Evolutionary conservation across 805 yeast genomes (phyloP), one percentile per base, ranked within the genome.

Genomic region (Ogataea nakhonphanomensis): DNA sequence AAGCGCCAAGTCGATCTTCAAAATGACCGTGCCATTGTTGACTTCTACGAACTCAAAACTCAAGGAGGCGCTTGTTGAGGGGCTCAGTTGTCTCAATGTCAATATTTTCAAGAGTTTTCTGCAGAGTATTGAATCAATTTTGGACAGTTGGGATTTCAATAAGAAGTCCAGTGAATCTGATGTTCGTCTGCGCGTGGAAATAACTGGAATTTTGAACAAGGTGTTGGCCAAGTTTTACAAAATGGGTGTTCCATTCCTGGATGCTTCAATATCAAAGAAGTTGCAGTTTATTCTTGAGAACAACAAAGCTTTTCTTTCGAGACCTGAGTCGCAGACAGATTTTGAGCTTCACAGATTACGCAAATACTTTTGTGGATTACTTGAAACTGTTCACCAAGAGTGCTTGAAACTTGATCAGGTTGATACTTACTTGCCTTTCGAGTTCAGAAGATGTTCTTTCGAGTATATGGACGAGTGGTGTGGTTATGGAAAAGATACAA

Each of bases 381-480:
- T 91, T 39, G 90, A 87, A 44, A 83, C 78, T 43, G 78, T 85
- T n/a, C 87, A 79, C 51, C 57, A 65, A 10, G 85, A 84, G 7
- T 51, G 74, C 43, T 58, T 69, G 46, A 68, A 71, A 46, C 57
- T 68, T 39, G 61, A 58, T n/a, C 61, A 63, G 12, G 67, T 74
- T 2, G 70, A 66, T 8, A 66, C 69, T 28, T 81, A 90, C 78
- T 67, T 90, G n/a, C 91, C 95, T 1, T 89, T 90, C 59, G 88
- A 82, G 49, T 91, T 89, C 2, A 69, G 96, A 38, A 79, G 84
- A 23, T 83, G 86, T 2, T 84, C 95, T 46, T 90, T 88, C 65
- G 77, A 80, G 33, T 83, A 77, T 53, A 66, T 93, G 41, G 90
- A 85, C 49, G 95, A 87, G 58, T 93, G 99, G 99, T 89, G 96